These are phyloP conservation scores for Lentinula edodes DNA, from an alignment of 768 basidiomycete species.

Conservation along the genomic window DNA sequence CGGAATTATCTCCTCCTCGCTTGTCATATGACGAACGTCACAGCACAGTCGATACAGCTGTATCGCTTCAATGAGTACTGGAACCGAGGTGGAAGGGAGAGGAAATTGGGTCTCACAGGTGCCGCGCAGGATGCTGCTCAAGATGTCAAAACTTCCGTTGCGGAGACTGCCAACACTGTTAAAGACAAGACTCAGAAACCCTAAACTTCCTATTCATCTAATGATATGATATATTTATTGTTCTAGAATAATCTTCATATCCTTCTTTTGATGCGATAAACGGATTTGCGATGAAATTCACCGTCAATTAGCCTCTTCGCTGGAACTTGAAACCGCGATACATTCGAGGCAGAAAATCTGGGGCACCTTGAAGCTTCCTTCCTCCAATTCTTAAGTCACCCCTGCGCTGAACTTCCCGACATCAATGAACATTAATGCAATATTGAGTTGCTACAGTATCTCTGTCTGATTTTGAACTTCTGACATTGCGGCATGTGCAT, in stretches of 20 bases:
- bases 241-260: not conserved
- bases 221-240: not conserved
- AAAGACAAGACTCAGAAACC: slow-evolving; percentile 34
- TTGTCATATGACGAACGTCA: slow-evolving; percentile 88
- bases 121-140: slow-evolving; percentile 16
- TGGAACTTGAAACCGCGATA: too few relatives aligned
- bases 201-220: not conserved
- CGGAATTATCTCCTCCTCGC: slow-evolving; percentile 95
- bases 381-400: not conserved
- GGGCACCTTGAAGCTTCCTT: not conserved
- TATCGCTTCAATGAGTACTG: slow-evolving; percentile 87
- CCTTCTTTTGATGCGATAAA: not conserved
- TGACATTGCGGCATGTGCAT: not conserved
- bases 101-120: slow-evolving; percentile 41
- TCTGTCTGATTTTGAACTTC: too few relatives aligned
- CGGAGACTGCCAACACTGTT: slow-evolving; percentile 44
- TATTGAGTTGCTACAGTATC: too few relatives aligned
- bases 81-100: slow-evolving; percentile 84
- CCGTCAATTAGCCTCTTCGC: too few relatives aligned
- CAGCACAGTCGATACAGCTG: slow-evolving; percentile 82
- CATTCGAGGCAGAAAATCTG: too few relatives aligned
- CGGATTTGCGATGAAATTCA: too few relatives aligned
- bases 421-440: too few relatives aligned
- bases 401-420: not conserved
- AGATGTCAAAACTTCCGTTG: slow-evolving; percentile 35